Evolutionary conservation across 2,329 filamentous ascomycete species (phyloP), one percentile per base, ranked within the genome.

Genomic region (Talaromyces islandicus): DNA sequence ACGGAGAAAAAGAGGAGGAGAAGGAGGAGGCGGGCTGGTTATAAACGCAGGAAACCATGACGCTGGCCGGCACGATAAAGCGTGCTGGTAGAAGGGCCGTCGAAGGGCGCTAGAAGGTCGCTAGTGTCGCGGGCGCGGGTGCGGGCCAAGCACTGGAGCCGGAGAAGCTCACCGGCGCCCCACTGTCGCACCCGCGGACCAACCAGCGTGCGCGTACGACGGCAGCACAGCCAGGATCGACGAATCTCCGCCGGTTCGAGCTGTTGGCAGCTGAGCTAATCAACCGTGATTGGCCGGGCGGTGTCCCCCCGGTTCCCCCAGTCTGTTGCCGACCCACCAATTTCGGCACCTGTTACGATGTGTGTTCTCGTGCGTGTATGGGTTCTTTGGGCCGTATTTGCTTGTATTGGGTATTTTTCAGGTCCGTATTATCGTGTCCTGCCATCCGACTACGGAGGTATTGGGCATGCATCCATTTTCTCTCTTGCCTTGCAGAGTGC

Each of bases 81-180:
- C 27, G 35, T 25, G 48, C 59, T 58, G 56, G 52, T 61, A n/a
- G 59, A 61, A 61, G 35, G 51, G 35, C 41, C 41, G 24, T 61
- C 29, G 59, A 61, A 61, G 11, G 29, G 25, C 59, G 56, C 59
- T 61, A 61, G 59, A 61, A 61, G 41, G 32, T n/a, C n/a, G n/a
- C n/a, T 19, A 17, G 46, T 46, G 48, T 50, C 17, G 46, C 50
- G 29, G 35, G 27, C 27, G 27, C 10, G 11, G 11, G 25, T 4
- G 48, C 17, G 1, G 12, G 48, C 21, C 14, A 6, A 38, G 35
- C 35, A 9, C 17, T 38, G 35, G 35, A 38, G 35, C 35, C n/a
- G 17, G 14, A 38, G 35, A n/a, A 38, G 17, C 35, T 38, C 43
- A 46, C 43, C 43, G 43, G 43, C 4, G 43, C 9, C 19, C 43